These are phyloP conservation scores for Ophiostoma australiae DNA, from an alignment of 2,329 filamentous ascomycete species.

Conservation along the genomic window DNA sequence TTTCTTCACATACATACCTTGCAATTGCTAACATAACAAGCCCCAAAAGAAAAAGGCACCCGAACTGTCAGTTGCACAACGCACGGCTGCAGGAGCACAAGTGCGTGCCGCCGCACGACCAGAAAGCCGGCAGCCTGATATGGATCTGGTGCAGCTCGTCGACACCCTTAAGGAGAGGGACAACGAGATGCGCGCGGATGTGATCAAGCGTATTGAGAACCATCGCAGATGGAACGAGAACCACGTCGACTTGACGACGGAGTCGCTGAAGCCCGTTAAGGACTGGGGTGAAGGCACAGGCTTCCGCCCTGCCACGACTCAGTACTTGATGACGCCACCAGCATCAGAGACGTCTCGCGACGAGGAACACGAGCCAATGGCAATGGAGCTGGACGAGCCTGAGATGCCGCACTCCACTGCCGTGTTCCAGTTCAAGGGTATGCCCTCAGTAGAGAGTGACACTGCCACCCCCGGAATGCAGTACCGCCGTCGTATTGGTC, in stretches of 20 bases:
- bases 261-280: conserved; percentile 73
- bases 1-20: conserved; percentile 30
- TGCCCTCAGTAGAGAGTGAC: conserved; percentile 25
- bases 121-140: conserved; percentile 65
- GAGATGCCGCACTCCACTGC: conserved; percentile 32
- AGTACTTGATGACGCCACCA: conserved; percentile 63
- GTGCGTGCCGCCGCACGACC: conserved; percentile 64
- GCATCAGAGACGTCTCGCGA: conserved; percentile 47
- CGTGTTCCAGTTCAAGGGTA: conserved; percentile 46
- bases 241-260: conserved; percentile 81
- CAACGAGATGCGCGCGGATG: conserved; percentile 72
- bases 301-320: conserved; percentile 67
- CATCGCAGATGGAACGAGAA: conserved; percentile 89
- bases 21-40: conserved; percentile 39
- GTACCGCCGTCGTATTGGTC: conserved; percentile 78
- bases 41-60: conserved; percentile 67
- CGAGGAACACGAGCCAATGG: conserved; percentile 38
- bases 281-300: conserved; percentile 57
- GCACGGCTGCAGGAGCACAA: conserved; percentile 54
- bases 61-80: conserved; percentile 58
- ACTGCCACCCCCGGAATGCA: conserved; percentile 46
- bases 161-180: conserved; percentile 78
- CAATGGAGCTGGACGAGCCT: conserved; percentile 52
- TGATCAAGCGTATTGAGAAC: conserved; percentile 81
- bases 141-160: conserved; percentile 70